phyloP scores from a whole-genome alignment of 129 eudicot genomes.

The Chrysanthemum makinoi region DNA sequence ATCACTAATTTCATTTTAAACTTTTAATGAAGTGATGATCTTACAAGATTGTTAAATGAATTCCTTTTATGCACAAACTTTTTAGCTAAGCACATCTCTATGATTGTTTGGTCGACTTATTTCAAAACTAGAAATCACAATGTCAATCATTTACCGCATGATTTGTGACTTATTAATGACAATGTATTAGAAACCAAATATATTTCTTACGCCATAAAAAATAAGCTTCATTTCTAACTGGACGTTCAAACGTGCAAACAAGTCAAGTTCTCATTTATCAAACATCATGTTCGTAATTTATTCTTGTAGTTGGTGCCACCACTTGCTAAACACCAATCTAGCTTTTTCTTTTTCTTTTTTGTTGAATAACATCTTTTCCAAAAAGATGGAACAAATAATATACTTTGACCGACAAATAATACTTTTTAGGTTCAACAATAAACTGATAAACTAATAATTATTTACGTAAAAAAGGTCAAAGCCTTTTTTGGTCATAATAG shows the following conservation, averaged over 20 bases:
- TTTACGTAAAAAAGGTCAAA: background rate
- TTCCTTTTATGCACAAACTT: too few relatives aligned
- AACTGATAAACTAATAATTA: background rate
- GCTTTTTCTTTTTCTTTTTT: background rate
- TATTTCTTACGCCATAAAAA: background rate
- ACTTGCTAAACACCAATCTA: background rate
- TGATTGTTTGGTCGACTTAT: too few relatives aligned
- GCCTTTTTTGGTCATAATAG: constrained; percentile 6
- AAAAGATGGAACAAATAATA: background rate
- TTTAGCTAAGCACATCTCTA: too few relatives aligned
- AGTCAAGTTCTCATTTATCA: constrained; percentile 1
- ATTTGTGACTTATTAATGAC: background rate
- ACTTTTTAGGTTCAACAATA: background rate
- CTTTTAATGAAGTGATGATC: too few relatives aligned
- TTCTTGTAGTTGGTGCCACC: constrained; percentile 1
- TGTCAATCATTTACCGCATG: too few relatives aligned
- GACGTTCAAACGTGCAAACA: background rate
- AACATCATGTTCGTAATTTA: background rate
- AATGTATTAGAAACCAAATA: background rate
- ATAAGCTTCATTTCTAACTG: background rate
- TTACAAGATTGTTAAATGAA: too few relatives aligned
- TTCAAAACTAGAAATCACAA: too few relatives aligned
- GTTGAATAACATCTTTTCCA: background rate
- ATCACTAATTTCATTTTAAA: too few relatives aligned
- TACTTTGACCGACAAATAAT: constrained; percentile 11